A percentile compares a stretch with the other conserved stretches of the same genome.
These are phyloP conservation scores for Claviceps maximensis DNA, from an alignment of 2,329 filamentous ascomycete species.

Conservation along the genomic window DNA sequence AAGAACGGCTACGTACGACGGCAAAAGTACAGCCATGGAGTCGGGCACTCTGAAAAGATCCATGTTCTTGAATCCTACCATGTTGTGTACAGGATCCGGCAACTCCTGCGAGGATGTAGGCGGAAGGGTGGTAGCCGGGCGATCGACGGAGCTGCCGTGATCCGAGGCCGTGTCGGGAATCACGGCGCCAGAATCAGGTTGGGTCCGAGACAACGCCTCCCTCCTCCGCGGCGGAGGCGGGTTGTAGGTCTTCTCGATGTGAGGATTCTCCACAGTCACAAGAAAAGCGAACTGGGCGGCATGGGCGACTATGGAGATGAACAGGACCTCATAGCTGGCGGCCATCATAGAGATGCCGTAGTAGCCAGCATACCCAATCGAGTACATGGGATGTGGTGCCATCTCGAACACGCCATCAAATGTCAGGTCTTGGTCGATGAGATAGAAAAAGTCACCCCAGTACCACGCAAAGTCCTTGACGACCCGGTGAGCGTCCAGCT, in stretches of 20 bases:
- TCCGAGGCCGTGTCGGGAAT: conserved; percentile 13
- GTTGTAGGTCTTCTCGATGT: conserved; percentile 97
- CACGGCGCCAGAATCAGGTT: conserved; percentile 16
- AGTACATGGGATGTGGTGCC: conserved; percentile 98
- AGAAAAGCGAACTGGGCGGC: conserved; percentile 90
- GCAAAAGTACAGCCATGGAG: conserved; percentile 62
- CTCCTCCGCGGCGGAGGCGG: conserved; percentile 62
- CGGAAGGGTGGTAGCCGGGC: conserved; percentile 10
- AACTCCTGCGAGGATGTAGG: conserved; percentile 17
- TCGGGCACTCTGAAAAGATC: conserved; percentile 84
- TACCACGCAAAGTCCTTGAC: conserved; percentile 99
- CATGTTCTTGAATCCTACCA: conserved; percentile 71
- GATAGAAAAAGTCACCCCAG: conserved; percentile 98
- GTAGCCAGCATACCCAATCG: conserved; percentile 92
- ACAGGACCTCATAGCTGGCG: conserved; percentile 91
- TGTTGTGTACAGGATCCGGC: conserved; percentile 63
- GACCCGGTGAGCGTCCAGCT: conserved; percentile 90
- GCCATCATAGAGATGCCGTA: conserved; percentile 98
- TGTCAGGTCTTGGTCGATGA: conserved; percentile 93
- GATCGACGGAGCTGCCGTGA: conserved; percentile 12
- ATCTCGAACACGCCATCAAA: conserved; percentile 99
- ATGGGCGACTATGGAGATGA: conserved; percentile 93
- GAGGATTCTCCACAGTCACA: conserved; percentile 83
- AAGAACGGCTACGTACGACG: conserved; percentile 61
- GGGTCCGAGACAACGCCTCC: conserved; percentile 19